Evolutionary conservation across 78 protist species (phyloP).

Genomic region (Isochrysis galbana): DNA sequence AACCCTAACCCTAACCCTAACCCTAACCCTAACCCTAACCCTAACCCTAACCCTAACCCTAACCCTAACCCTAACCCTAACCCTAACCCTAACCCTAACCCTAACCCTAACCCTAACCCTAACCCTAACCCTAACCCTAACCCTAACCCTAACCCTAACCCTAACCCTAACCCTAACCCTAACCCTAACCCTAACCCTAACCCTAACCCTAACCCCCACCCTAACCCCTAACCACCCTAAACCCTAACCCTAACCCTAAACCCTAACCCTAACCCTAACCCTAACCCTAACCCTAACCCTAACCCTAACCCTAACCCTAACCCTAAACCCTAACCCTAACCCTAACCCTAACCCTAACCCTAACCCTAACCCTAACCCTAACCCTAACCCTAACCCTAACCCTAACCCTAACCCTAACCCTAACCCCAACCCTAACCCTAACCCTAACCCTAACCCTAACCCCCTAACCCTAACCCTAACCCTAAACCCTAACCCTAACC

Average conservation of each 20-base stretch:
- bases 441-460: too few species aligned
- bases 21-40: not conserved
- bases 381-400: slow-evolving; percentile 49
- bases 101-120: slow-evolving; percentile 43
- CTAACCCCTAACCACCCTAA: slow-evolving; percentile 30
- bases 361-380: slow-evolving; percentile 40
- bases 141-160: slow-evolving; percentile 27
- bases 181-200: slow-evolving; percentile 49
- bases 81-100: slow-evolving; percentile 2
- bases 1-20: not conserved
- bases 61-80: not conserved
- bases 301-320: slow-evolving; percentile 25
- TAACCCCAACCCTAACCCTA: too few species aligned
- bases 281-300: slow-evolving; percentile 21
- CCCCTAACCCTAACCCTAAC: too few species aligned
- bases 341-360: slow-evolving; percentile 31
- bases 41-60: not conserved
- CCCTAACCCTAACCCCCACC: slow-evolving; percentile 47
- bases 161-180: slow-evolving; percentile 46
- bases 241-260: slow-evolving; percentile 48
- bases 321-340: not conserved
- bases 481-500: slow-evolving; percentile 38
- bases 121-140: slow-evolving; percentile 13
- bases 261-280: slow-evolving; percentile 31
- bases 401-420: too few species aligned